Percentiles rank a stretch among this genome's conserved stretches.
Conservation (phyloP, 768 basidiomycete species). For the Rossbeevera mucosa region DNA sequence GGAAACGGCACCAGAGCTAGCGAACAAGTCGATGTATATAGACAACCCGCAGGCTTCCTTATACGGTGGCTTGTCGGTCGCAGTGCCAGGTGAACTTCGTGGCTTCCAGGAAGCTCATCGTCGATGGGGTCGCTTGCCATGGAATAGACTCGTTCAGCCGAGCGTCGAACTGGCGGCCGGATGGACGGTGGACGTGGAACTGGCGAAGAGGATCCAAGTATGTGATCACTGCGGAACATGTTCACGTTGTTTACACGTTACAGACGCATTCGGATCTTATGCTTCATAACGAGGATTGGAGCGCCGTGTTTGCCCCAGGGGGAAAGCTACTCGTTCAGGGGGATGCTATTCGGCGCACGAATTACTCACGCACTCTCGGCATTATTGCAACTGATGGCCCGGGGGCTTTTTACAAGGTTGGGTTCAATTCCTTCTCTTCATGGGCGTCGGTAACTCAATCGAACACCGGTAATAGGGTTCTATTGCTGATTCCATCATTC, state of each 20-base stretch:
- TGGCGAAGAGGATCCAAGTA: conserved; percentile 69
- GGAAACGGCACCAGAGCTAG: conserved; percentile 72
- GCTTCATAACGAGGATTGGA: conserved; percentile 69
- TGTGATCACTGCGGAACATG: conserved; percentile 18
- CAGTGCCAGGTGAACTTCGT: conserved; percentile 85
- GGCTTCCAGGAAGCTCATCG: conserved; percentile 82
- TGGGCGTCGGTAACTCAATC: conserved; percentile 7
- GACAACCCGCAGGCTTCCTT: conserved; percentile 47
- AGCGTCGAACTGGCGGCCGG: conserved; percentile 69
- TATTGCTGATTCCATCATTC: conserved; percentile 75
- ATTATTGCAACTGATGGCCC: conserved; percentile 73
- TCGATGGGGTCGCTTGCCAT: conserved; percentile 77
- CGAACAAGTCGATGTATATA: conserved; percentile 76
- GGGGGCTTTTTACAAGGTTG: conserved; percentile 76
- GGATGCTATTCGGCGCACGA: conserved; percentile 64
- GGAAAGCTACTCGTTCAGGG: conserved; percentile 71
- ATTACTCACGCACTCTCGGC: conserved; percentile 73
- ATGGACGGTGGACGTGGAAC: conserved; percentile 75
- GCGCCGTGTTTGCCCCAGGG: conserved; percentile 73
- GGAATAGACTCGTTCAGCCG: conserved; percentile 75
- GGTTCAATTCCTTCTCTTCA: conserved; percentile 13
- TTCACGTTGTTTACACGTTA: neutral
- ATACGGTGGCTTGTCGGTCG: conserved; percentile 83
- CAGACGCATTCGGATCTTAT: conserved; percentile 53
- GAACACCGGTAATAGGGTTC: conserved; percentile 48